These are phyloP conservation scores for Diaporthe vexans DNA, from an alignment of 2,329 filamentous ascomycete species.

Conservation along the genomic window DNA sequence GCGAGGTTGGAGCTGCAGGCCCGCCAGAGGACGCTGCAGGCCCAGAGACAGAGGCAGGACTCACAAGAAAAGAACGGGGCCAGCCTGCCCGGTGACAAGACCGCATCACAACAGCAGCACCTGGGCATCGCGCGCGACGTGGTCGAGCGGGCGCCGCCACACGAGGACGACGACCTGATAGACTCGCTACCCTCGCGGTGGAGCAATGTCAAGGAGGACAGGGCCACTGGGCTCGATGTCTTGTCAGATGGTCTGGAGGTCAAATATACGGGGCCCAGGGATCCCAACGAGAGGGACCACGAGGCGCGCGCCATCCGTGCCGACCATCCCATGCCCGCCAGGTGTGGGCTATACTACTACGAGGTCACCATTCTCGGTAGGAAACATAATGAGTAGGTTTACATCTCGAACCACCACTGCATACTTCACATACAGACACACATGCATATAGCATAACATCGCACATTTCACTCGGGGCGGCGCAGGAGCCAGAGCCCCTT, in stretches of 20 bases:
- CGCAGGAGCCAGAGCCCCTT: too few relatives aligned
- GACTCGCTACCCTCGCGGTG: slow-evolving; percentile 84
- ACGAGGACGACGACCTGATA: slow-evolving; percentile 71
- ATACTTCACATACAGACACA: neutral
- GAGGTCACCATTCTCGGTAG: slow-evolving; percentile 73
- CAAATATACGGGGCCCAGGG: slow-evolving; percentile 65
- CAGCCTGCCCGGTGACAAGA: slow-evolving; percentile 67
- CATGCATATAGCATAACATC: neutral
- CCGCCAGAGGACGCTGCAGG: slow-evolving; percentile 67
- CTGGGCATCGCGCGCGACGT: slow-evolving; percentile 87
- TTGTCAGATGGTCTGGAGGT: slow-evolving; percentile 81
- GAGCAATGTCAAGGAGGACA: slow-evolving; percentile 78
- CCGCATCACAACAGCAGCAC: slow-evolving; percentile 66
- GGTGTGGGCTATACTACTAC: slow-evolving; percentile 96
- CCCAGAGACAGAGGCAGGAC: slow-evolving; percentile 62
- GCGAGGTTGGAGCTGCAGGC: slow-evolving; percentile 80
- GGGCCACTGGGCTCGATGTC: slow-evolving; percentile 80
- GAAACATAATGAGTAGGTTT: slow-evolving; percentile 68
- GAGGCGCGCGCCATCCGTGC: slow-evolving; percentile 88
- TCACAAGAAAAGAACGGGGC: slow-evolving; percentile 60
- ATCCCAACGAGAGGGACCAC: slow-evolving; percentile 67
- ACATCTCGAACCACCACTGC: slow-evolving; percentile 4
- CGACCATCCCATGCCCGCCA: slow-evolving; percentile 87
- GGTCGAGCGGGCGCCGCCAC: slow-evolving; percentile 78
- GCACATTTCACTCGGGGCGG: neutral